Evolutionary conservation across 345 rosid species (phyloP), one percentile per base, ranked within the genome.

Genomic region (Viola odorata): DNA sequence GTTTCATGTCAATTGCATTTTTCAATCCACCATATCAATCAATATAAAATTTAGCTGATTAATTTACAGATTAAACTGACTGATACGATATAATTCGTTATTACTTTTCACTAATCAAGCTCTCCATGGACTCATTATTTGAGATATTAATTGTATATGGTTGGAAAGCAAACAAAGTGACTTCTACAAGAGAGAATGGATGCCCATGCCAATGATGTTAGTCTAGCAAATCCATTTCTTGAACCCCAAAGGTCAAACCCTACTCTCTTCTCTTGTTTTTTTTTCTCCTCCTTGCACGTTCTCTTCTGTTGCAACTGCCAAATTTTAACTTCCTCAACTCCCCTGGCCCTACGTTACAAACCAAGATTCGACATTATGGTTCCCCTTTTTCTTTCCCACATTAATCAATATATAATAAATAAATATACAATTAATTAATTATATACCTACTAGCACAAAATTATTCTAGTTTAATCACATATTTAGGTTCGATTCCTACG

Each of bases 231-330:
- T 23, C 49, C 62, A 51, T 54, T 45, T 64, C 32, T 38, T 44
- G 44, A 69, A 56, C 73, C 77, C 12, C 62, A 64, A 72, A 76
- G 78, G 84, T 80, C 81, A 78, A 80, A 80, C 69, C 64, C 47
- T 41, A 9, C 45, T n/a, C 47, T 40, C 23, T 8, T 51, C 39
- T 6, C 59, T 57, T 56, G 53, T 32, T 50, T 36, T 23, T 54
- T 63, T 52, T 64, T 37, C 38, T 54, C 11, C 71, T 40, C 37
- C 55, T 41, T 65, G 77, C 80, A 70, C 80, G 77, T 73, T 70
- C 75, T 76, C 63, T 68, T 61, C 58, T 40, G 71, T 58, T 58
- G 79, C 79, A 73, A 75, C 81, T 53, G 84, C 79, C 71, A 66
- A 41, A 69, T 72, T 81, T 70, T 76, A 74, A 77, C 13, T 61